Conservation (phyloP, 331 rosid genomes). For the Pyracantha coccinea region DNA sequence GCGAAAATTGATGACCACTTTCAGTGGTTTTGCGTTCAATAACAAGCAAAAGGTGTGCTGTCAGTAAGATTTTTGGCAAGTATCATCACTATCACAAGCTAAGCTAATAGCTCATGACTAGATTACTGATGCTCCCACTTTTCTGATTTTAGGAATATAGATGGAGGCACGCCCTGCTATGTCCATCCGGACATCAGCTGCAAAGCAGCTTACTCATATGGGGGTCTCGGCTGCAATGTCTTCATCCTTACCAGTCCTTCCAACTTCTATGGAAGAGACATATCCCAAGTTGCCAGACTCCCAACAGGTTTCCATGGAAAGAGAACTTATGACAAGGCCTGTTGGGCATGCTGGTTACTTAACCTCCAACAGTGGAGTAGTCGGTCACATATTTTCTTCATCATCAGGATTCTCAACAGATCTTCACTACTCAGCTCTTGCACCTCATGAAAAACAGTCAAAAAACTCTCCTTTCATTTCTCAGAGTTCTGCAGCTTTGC, state of each 20-base stretch:
- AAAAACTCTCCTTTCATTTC: conserved; percentile 49
- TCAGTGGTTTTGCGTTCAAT: conserved; percentile 26
- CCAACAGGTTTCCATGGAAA: conserved; percentile 47
- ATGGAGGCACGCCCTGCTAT: conserved; percentile 80
- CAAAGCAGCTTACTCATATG: conserved; percentile 49
- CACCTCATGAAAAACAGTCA: conserved; percentile 49
- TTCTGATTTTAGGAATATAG: conserved; percentile 35
- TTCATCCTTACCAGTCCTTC: conserved; percentile 54
- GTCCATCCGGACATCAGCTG: conserved; percentile 50
- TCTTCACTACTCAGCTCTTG: conserved; percentile 72
- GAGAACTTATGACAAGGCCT: conserved; percentile 47
- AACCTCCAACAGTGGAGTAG: conserved; percentile 55
- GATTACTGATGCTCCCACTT: conserved; percentile 18
- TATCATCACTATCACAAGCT: conserved; percentile 9
- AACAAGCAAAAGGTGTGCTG: conserved; percentile 18
- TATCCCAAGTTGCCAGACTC: conserved; percentile 61
- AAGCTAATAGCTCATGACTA: conserved; percentile 7
- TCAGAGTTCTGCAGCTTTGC: conserved; percentile 36
- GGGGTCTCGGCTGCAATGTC: conserved; percentile 59
- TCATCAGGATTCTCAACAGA: conserved; percentile 75
- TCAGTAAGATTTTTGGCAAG: conserved; percentile 32
- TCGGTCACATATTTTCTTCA: conserved; percentile 83
- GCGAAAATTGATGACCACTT: conserved; percentile 44
- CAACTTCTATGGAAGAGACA: conserved; percentile 51
- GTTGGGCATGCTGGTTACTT: conserved; percentile 40